Conservation (phyloP, 2,329 filamentous ascomycete species). For the Lojkania enalia region DNA sequence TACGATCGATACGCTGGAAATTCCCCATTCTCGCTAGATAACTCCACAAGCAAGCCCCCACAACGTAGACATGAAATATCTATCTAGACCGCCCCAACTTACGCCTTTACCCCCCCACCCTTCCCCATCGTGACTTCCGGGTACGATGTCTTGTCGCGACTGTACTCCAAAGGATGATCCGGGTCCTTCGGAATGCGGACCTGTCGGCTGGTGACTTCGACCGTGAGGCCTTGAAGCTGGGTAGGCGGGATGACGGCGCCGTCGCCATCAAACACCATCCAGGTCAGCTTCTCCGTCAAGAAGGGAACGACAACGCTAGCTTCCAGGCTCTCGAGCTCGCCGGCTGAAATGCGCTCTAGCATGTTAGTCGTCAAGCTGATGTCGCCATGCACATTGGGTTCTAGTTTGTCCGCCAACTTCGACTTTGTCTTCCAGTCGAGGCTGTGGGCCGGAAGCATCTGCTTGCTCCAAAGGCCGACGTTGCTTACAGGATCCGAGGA, state of each 20-base stretch:
- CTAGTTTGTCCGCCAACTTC: constrained; percentile 37
- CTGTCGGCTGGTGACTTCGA: constrained; percentile 21
- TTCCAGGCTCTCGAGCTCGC: constrained; percentile 24
- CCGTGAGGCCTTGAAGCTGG: constrained; percentile 16
- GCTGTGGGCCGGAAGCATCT: constrained; percentile 21
- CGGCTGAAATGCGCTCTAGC: constrained; percentile 24
- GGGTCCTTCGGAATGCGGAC: constrained; percentile 23
- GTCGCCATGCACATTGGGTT: constrained; percentile 17
- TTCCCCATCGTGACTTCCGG: constrained; percentile 19
- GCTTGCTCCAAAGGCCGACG: constrained; percentile 32
- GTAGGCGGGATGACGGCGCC: constrained; percentile 15
- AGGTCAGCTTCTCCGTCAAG: constrained; percentile 29
- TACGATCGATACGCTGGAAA: too few species aligned
- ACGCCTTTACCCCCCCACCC: not conserved
- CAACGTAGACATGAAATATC: too few species aligned
- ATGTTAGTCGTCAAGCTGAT: constrained; percentile 32
- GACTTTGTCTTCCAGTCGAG: constrained; percentile 52
- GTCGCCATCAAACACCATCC: constrained; percentile 29
- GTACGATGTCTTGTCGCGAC: constrained; percentile 14
- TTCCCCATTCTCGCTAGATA: too few species aligned
- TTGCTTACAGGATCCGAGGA: constrained; percentile 19
- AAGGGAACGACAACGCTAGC: constrained; percentile 29
- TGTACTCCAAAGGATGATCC: constrained; percentile 21
- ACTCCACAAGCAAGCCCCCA: too few species aligned
- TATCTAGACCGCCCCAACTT: not conserved